A percentile compares a stretch with the other conserved stretches of the same genome.
Conservation (phyloP, 306 rosid species). For the Mucuna pruriens region DNA sequence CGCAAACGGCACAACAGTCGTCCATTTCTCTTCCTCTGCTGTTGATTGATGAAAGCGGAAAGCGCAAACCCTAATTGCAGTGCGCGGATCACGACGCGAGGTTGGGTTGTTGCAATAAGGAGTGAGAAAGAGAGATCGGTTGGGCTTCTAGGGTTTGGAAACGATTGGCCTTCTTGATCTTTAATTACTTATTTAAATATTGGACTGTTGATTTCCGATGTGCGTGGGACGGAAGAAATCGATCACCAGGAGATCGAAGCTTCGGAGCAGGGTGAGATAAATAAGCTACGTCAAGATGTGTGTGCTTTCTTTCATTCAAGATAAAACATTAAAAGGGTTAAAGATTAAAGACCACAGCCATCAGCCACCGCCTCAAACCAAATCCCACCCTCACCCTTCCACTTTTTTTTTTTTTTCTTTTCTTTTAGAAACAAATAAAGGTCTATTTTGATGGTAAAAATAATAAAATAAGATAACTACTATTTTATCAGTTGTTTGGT, state of each 20-base stretch:
- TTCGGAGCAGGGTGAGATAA: slow-evolving; percentile 15
- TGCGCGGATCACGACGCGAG: slow-evolving; percentile 1
- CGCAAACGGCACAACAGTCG: slow-evolving; percentile 96
- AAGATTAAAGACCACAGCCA: background rate
- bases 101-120: background rate
- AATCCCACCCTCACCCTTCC: background rate
- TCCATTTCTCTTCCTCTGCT: slow-evolving; percentile 57
- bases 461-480: no score
- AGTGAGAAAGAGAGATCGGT: background rate
- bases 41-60: background rate
- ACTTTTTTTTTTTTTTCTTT: background rate
- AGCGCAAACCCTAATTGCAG: slow-evolving; percentile 39
- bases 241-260: background rate
- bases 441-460: no score
- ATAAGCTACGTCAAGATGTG: background rate
- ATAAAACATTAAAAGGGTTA: background rate
- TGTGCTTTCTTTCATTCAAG: no score
- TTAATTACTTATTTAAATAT: background rate
- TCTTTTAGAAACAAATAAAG: no score
- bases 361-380: background rate
- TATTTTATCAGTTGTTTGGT: no score
- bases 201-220: background rate
- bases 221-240: slow-evolving; percentile 19
- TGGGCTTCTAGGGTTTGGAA: slow-evolving; percentile 32
- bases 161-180: background rate